A percentile compares a stretch with the other conserved stretches of the same genome.
Evolutionary conservation across 345 rosid genomes (phyloP).

Genomic region (Populus alba): DNA sequence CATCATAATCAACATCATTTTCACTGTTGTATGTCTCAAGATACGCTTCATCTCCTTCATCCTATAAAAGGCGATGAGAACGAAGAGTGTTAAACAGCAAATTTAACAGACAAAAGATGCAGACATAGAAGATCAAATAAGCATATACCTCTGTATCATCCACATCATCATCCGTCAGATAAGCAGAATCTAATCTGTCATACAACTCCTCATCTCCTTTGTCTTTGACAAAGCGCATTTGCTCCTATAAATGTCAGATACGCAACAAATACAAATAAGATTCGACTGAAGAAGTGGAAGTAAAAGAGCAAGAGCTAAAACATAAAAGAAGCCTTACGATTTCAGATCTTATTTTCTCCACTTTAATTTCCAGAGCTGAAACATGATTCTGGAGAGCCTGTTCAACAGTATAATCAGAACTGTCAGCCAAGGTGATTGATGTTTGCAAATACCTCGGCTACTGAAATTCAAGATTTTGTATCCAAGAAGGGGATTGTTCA

Average conservation of each 20-base stretch:
- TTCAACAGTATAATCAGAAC: constrained; percentile 25
- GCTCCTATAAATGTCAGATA: constrained; percentile 42
- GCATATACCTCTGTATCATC: constrained; percentile 44
- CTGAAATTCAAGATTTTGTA: not conserved
- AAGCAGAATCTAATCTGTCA: constrained; percentile 58
- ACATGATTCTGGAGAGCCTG: constrained; percentile 79
- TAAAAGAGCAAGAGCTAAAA: constrained; percentile 10
- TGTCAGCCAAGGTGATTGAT: constrained; percentile 2
- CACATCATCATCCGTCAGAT: constrained; percentile 50
- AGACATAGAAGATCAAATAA: constrained; percentile 5
- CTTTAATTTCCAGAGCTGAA: constrained; percentile 47
- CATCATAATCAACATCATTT: constrained; percentile 6
- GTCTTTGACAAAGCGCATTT: constrained; percentile 56
- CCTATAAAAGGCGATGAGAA: constrained; percentile 28
- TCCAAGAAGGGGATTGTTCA: not conserved
- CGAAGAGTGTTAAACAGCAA: not conserved
- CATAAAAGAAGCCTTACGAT: constrained; percentile 47
- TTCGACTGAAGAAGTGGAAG: not conserved
- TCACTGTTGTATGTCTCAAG: constrained; percentile 15
- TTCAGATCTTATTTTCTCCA: constrained; percentile 69
- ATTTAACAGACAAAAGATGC: not conserved
- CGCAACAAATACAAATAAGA: constrained; percentile 6
- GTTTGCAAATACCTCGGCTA: not conserved
- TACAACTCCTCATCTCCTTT: constrained; percentile 57
- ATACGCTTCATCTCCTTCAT: constrained; percentile 44